A percentile compares a stretch with the other conserved stretches of the same genome.
Conservation (phyloP, 2,329 filamentous ascomycete species). For the Neonectria coccinea region DNA sequence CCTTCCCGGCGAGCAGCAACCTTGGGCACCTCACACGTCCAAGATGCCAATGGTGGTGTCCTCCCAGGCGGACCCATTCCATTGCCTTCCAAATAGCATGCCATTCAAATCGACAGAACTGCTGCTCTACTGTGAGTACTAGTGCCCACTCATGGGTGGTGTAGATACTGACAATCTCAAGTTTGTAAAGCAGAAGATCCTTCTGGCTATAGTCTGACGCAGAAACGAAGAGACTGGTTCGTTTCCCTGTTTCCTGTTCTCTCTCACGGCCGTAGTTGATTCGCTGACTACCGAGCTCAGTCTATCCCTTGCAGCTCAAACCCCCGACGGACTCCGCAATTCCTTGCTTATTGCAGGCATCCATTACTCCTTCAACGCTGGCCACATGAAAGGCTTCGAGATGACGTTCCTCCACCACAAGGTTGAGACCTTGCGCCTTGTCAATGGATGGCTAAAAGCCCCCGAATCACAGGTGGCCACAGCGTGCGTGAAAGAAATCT, state of each 20-base stretch:
- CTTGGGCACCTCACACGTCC: constrained; percentile 23
- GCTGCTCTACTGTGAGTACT: constrained; percentile 39
- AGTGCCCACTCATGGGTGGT: background rate
- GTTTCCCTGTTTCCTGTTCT: background rate
- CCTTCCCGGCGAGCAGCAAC: constrained; percentile 38
- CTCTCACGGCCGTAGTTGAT: background rate
- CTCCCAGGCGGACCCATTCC: constrained; percentile 15
- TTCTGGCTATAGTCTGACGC: background rate
- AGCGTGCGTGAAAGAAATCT: constrained; percentile 33
- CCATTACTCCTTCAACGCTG: constrained; percentile 37
- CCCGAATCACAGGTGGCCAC: background rate
- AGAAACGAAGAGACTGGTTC: constrained; percentile 3
- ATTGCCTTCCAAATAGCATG: constrained; percentile 32
- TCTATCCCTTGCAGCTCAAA: constrained; percentile 25
- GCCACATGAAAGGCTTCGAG: constrained; percentile 31
- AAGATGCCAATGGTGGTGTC: constrained; percentile 16
- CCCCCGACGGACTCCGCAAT: constrained; percentile 33
- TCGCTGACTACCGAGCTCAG: constrained; percentile 12
- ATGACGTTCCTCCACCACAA: constrained; percentile 39
- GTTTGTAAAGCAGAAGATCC: constrained; percentile 4
- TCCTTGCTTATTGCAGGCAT: constrained; percentile 38
- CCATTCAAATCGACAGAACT: constrained; percentile 39
- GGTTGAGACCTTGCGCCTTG: constrained; percentile 31
- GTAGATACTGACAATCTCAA: background rate
- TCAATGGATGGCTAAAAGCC: constrained; percentile 28